Conservation (phyloP, 805 yeast species). For the Komagataella pseudopastoris region DNA sequence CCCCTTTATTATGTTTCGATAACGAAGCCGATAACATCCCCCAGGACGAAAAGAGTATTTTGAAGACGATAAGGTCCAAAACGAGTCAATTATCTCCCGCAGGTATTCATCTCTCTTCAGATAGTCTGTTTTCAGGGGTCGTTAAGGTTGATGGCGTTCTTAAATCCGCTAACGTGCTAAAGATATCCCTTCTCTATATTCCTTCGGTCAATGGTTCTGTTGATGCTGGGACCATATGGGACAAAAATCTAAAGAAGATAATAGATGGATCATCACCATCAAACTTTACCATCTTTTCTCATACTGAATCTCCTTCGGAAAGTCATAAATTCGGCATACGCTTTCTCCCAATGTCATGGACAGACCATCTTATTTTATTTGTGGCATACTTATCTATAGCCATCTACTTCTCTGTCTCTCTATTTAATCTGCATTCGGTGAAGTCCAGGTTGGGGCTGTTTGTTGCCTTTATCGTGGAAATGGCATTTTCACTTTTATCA, state of each 20-base stretch:
- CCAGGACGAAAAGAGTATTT: constrained; percentile 17
- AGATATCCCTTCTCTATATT: constrained; percentile 19
- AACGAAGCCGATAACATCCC: constrained; percentile 14
- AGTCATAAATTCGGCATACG: constrained; percentile 5
- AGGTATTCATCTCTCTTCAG: constrained; percentile 12
- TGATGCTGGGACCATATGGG: constrained; percentile 15
- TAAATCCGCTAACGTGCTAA: constrained; percentile 23
- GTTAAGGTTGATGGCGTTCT: constrained; percentile 28
- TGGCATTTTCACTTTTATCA: constrained; percentile 22
- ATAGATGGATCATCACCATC: not conserved
- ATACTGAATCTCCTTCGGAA: constrained; percentile 4
- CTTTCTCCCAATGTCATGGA: constrained; percentile 8
- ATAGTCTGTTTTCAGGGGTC: constrained; percentile 22
- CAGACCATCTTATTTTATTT: constrained; percentile 2
- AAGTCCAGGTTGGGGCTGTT: constrained; percentile 32
- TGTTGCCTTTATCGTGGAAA: constrained; percentile 27
- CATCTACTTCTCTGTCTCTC: constrained; percentile 20
- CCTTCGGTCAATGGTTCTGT: constrained; percentile 4
- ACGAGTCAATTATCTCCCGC: constrained; percentile 8
- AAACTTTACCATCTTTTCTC: not conserved
- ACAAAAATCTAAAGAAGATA: constrained; percentile 14
- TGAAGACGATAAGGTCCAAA: constrained; percentile 25
- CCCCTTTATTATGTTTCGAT: constrained; percentile 32
- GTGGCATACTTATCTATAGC: constrained; percentile 1
- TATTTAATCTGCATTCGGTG: constrained; percentile 26